Conservation (phyloP, 441 rosid genomes). For the Arabidopsis hybrid region DNA sequence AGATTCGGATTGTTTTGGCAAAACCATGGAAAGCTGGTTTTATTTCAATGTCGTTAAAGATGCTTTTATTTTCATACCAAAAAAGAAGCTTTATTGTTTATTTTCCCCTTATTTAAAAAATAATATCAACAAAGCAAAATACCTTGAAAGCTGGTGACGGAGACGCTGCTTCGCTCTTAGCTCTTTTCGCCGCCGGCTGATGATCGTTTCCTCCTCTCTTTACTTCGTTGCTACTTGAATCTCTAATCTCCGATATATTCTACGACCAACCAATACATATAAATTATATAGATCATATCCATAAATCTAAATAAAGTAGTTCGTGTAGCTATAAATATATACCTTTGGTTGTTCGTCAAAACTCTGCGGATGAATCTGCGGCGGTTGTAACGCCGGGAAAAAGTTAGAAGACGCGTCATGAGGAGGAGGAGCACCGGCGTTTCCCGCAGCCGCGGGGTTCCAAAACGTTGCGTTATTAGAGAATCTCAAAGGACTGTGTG, state of each 20-base stretch:
- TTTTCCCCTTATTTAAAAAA: background rate
- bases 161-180: constrained; percentile 77
- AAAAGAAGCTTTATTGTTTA: constrained; percentile 33
- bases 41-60: constrained; percentile 40
- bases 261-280: constrained; percentile 31
- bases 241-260: constrained; percentile 61
- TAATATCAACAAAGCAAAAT: constrained; percentile 24
- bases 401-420: constrained; percentile 63
- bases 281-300: background rate
- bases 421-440: constrained; percentile 50
- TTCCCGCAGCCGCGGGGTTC: constrained; percentile 67
- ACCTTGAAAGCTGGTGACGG: constrained; percentile 96
- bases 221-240: constrained; percentile 56
- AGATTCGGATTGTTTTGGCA: constrained; percentile 23
- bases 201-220: constrained; percentile 79
- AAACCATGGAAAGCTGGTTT: constrained; percentile 33
- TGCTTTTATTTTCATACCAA: constrained; percentile 33
- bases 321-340: background rate
- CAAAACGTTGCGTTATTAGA: constrained; percentile 94
- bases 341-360: constrained; percentile 86
- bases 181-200: constrained; percentile 67
- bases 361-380: constrained; percentile 57
- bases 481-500: constrained; percentile 73
- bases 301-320: background rate
- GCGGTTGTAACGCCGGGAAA: constrained; percentile 63